Percentiles rank a stretch among this genome's conserved stretches.
Conservation (phyloP, 805 yeast genomes). For the Pichia scutulata region DNA sequence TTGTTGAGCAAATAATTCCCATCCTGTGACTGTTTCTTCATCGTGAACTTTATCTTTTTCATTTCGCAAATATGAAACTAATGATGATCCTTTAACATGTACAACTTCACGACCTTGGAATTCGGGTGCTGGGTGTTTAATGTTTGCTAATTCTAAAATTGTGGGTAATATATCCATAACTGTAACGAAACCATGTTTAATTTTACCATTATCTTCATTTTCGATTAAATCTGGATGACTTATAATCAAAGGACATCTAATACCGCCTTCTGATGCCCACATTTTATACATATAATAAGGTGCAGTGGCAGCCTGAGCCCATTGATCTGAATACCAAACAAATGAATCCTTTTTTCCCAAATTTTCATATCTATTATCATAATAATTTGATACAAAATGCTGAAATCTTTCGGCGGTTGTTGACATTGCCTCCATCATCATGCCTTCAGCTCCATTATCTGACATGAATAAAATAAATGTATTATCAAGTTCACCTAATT, state of each 20-base stretch:
- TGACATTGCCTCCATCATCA: slow-evolving; percentile 50
- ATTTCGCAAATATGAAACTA: slow-evolving; percentile 33
- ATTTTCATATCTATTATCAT: slow-evolving; percentile 37
- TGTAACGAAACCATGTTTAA: slow-evolving; percentile 38
- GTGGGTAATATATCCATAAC: slow-evolving; percentile 59
- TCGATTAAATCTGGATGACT: slow-evolving; percentile 30
- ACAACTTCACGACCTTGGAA: slow-evolving; percentile 39
- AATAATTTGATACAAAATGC: slow-evolving; percentile 27
- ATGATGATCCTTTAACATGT: slow-evolving; percentile 39
- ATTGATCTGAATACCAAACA: slow-evolving; percentile 46
- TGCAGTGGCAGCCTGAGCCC: slow-evolving; percentile 60
- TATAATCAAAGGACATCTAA: slow-evolving; percentile 47
- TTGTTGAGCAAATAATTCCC: slow-evolving; percentile 53
- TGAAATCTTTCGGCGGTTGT: slow-evolving; percentile 25
- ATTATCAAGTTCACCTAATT: slow-evolving; percentile 40
- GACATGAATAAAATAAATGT: slow-evolving; percentile 53
- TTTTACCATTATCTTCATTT: slow-evolving; percentile 21
- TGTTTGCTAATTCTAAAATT: slow-evolving; percentile 40
- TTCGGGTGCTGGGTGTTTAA: slow-evolving; percentile 33
- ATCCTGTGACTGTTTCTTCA: slow-evolving; percentile 41
- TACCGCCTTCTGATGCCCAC: slow-evolving; percentile 57
- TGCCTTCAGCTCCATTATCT: slow-evolving; percentile 61
- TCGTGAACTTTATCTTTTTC: slow-evolving; percentile 29
- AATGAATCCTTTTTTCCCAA: slow-evolving; percentile 43
- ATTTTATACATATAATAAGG: slow-evolving; percentile 47